A percentile compares a stretch with the other conserved stretches of the same genome.
Conservation (phyloP, 805 yeast genomes). For the Lipomyces yamanashiensis region DNA sequence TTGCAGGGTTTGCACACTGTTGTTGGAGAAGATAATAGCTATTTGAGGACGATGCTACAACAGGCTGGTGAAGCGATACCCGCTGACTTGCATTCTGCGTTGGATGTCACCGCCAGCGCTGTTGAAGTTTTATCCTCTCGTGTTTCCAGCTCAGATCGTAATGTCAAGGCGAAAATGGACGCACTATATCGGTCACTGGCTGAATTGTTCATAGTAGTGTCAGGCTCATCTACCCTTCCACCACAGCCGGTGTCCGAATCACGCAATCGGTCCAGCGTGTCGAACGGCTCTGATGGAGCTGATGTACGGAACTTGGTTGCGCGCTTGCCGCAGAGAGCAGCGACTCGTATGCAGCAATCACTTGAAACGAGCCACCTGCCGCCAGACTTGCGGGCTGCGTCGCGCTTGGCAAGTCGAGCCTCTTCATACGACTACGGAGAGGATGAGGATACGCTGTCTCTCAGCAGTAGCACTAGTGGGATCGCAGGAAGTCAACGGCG, state of each 20-base stretch:
- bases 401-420: slow-evolving; percentile 25
- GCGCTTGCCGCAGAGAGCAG: slow-evolving; percentile 31
- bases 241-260: neutral
- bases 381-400: slow-evolving; percentile 23
- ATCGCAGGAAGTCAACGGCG: neutral
- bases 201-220: slow-evolving; percentile 15
- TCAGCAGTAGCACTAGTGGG: neutral
- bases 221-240: neutral
- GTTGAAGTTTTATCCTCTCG: neutral
- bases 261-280: slow-evolving; percentile 1
- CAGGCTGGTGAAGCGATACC: slow-evolving; percentile 2
- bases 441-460: neutral
- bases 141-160: neutral
- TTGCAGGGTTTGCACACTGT: neutral
- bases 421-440: slow-evolving; percentile 1
- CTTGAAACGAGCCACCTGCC: slow-evolving; percentile 29
- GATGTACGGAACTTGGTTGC: slow-evolving; percentile 8
- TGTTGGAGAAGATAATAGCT: neutral
- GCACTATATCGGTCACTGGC: slow-evolving; percentile 22
- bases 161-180: slow-evolving; percentile 22
- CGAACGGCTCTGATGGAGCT: neutral
- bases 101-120: slow-evolving; percentile 5
- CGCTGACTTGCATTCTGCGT: neutral
- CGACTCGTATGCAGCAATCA: slow-evolving; percentile 29
- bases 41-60: slow-evolving; percentile 9